Evolutionary conservation across 768 basidiomycete genomes (phyloP), one percentile per base, ranked within the genome.

Genomic region (Pleurotus ostreatus): DNA sequence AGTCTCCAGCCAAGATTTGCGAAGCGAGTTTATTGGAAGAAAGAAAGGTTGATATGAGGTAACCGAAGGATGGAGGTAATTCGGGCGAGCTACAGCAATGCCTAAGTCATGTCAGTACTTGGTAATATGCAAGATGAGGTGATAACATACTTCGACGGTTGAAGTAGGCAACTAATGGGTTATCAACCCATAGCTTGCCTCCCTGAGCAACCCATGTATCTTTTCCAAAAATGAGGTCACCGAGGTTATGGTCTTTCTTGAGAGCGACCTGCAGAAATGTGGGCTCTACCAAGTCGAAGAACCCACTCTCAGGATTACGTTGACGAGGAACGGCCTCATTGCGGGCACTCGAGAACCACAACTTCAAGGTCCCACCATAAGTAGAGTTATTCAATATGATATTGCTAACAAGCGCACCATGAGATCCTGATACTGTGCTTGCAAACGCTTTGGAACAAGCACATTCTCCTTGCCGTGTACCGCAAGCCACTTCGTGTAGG

Each of bases 381-480:
- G 23, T 30, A 30, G 15, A 2, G 12, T 5, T 23, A 39, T 22
- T 26, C 23, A 23, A 30, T 20, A 25, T 15, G 3, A 49, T 25
- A 30, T 8, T 23, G 26, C 5, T 13, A n/a, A 34, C 23, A 39
- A 23, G 2, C 56, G 9, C 30, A 57, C 49, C 13, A 38, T 34
- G 13, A 52, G 26, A n/a, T 26, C 18, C 34, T 53, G 16, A 22
- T 41, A 44, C 38, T 44, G 53, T 13, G 9, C 25, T 9, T 8
- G 15, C 40, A 41, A 26, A 13, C 37, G 23, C 13, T 20, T 16
- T 38, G 49, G 41, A n/a, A 57, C 43, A 8, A n/a, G 16, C 3
- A 15, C 23, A 13, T 46, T 49, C 13, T 57, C 56, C 39, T 53
- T 40, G 16, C 25, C 56, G 26, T 57, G 41, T 8, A 57, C 56